phyloP scores from a whole-genome alignment of 2,329 filamentous ascomycete species.

The Calonectria fujianensis region DNA sequence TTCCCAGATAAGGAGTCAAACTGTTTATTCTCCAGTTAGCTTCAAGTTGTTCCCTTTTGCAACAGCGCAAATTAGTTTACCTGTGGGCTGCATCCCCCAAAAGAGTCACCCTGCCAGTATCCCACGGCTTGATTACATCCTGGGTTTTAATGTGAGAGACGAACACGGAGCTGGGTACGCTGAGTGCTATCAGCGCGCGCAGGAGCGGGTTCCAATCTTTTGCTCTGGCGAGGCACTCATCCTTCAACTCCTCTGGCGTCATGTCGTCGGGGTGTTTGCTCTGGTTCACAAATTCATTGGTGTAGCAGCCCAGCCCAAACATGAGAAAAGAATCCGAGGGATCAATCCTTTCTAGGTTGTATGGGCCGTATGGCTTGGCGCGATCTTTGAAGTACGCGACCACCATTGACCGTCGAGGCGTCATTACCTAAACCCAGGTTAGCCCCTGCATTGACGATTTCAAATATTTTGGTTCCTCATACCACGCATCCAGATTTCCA shows the following conservation, averaged over 20 bases:
- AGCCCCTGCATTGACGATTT: not conserved
- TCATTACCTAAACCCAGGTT: not conserved
- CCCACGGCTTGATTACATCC: not conserved
- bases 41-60: too few relatives aligned
- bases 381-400: not conserved
- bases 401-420: not conserved
- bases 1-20: not conserved
- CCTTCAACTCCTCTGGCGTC: not conserved
- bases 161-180: not conserved
- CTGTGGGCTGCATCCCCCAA: not conserved
- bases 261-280: conserved; percentile 1
- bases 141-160: not conserved
- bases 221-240: not conserved
- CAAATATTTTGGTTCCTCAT: not conserved
- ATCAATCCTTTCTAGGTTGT: not conserved
- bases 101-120: not conserved
- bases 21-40: not conserved
- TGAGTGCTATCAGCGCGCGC: not conserved
- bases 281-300: not conserved
- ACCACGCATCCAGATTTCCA: not conserved
- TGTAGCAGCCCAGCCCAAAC: not conserved
- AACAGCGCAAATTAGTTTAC: not conserved
- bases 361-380: not conserved
- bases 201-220: not conserved
- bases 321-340: not conserved